Evolutionary conservation across 2,329 filamentous ascomycete genomes (phyloP).

Genomic region (Pseudocercospora crystallina): DNA sequence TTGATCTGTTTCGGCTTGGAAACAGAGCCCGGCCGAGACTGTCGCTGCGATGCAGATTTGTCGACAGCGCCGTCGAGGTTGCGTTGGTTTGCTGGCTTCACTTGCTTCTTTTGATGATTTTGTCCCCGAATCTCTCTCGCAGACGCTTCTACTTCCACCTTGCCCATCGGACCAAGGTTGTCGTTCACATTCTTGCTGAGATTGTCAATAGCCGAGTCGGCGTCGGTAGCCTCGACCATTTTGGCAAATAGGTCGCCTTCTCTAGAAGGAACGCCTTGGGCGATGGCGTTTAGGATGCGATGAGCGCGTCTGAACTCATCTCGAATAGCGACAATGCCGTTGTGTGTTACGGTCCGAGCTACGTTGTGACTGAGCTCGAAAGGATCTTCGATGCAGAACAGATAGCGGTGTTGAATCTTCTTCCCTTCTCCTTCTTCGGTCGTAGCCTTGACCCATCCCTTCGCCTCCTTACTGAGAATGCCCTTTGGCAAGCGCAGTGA

Average conservation of each 20-base stretch:
- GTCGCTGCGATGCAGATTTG: slow-evolving; percentile 1
- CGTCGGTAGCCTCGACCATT: slow-evolving; percentile 16
- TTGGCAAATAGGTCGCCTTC: slow-evolving; percentile 19
- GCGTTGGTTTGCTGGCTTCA: background rate
- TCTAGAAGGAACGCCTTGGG: slow-evolving; percentile 36
- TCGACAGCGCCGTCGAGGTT: background rate
- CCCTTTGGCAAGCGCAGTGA: slow-evolving; percentile 72
- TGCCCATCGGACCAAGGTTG: slow-evolving; percentile 3
- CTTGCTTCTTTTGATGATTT: background rate
- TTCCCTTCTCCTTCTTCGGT: slow-evolving; percentile 57
- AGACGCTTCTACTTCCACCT: background rate
- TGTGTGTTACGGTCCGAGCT: slow-evolving; percentile 79
- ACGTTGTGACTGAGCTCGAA: slow-evolving; percentile 89
- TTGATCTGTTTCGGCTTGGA: slow-evolving; percentile 14
- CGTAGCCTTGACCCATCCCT: slow-evolving; percentile 83
- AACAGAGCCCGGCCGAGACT: background rate
- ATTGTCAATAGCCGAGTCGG: slow-evolving; percentile 4
- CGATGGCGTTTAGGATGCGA: slow-evolving; percentile 62
- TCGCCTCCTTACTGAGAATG: slow-evolving; percentile 69
- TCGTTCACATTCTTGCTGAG: background rate
- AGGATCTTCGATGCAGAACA: slow-evolving; percentile 89
- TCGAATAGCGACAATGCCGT: slow-evolving; percentile 76
- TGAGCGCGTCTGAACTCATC: slow-evolving; percentile 83
- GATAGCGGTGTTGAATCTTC: slow-evolving; percentile 74
- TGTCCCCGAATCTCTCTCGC: background rate